Evolutionary conservation across 805 yeast species (phyloP).

Genomic region (Jamesozyma piceae): DNA sequence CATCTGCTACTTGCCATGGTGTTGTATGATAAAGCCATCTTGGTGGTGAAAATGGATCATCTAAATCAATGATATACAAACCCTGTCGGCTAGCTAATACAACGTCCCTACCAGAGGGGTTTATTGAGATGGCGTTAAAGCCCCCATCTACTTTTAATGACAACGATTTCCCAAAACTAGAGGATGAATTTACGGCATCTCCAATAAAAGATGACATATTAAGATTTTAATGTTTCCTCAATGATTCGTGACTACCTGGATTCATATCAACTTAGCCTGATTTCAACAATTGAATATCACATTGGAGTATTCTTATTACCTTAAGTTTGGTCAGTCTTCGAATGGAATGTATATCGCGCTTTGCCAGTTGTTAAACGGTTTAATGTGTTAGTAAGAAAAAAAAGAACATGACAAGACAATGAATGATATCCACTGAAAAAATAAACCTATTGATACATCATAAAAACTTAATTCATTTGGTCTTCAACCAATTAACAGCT

Average conservation of each 20-base stretch:
- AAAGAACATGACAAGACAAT: too few species aligned
- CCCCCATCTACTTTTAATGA: conserved; percentile 85
- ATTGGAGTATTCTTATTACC: too few species aligned
- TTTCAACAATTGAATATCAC: not conserved
- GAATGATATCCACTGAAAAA: too few species aligned
- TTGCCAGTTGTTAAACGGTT: too few species aligned
- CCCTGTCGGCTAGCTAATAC: conserved; percentile 80
- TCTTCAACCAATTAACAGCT: too few species aligned
- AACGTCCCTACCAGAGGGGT: conserved; percentile 87
- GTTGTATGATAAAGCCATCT: conserved; percentile 87
- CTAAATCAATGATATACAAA: conserved; percentile 79
- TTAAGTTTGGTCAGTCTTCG: too few species aligned
- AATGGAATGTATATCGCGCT: too few species aligned
- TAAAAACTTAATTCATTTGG: not conserved
- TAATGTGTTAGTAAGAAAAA: too few species aligned
- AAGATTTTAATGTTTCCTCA: not conserved
- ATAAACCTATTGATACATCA: too few species aligned
- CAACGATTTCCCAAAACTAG: conserved; percentile 72
- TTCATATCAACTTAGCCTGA: too few species aligned
- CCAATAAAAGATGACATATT: not conserved
- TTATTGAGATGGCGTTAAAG: conserved; percentile 80
- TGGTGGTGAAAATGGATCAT: conserved; percentile 92
- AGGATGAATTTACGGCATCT: conserved; percentile 26
- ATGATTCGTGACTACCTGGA: too few species aligned
- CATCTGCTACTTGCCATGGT: conserved; percentile 98